phyloP scores from a whole-genome alignment of 1,284 basidiomycete species.

The Moesziomyces parantarcticus region DNA sequence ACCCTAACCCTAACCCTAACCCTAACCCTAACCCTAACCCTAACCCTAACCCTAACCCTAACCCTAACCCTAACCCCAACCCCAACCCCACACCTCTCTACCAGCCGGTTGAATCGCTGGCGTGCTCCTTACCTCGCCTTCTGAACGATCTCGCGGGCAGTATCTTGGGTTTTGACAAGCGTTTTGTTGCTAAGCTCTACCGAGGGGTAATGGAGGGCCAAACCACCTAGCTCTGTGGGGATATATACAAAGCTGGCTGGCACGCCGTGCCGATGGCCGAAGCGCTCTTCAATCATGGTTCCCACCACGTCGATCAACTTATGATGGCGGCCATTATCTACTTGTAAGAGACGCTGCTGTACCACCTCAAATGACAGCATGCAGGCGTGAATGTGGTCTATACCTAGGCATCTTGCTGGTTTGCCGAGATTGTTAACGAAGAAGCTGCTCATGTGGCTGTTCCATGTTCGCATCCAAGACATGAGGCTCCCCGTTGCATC shows the following conservation, averaged over 20 bases:
- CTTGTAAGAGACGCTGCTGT: conserved; percentile 9
- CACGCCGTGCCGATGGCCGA: conserved; percentile 1
- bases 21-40: too few relatives aligned
- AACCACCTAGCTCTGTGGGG: conserved; percentile 5
- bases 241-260: not conserved
- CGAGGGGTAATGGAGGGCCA: conserved; percentile 6
- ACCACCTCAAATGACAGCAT: conserved; percentile 9
- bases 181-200: conserved; percentile 8
- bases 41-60: too few relatives aligned
- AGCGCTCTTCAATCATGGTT: conserved; percentile 7
- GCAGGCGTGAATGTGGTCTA: conserved; percentile 8
- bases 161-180: conserved; percentile 7
- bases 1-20: too few relatives aligned
- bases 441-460: conserved; percentile 14
- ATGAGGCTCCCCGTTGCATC: conserved; percentile 10
- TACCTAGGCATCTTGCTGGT: conserved; percentile 7
- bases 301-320: conserved; percentile 1
- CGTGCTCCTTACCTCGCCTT: too few relatives aligned
- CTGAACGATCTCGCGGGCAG: conserved; percentile 1
- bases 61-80: too few relatives aligned
- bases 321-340: not conserved
- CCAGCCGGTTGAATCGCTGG: too few relatives aligned
- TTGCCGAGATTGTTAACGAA: conserved; percentile 14
- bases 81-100: too few relatives aligned
- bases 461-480: conserved; percentile 12